Evolutionary conservation across 768 basidiomycete species (phyloP), one percentile per base, ranked within the genome.

Genomic region (Boletus rex-veris): DNA sequence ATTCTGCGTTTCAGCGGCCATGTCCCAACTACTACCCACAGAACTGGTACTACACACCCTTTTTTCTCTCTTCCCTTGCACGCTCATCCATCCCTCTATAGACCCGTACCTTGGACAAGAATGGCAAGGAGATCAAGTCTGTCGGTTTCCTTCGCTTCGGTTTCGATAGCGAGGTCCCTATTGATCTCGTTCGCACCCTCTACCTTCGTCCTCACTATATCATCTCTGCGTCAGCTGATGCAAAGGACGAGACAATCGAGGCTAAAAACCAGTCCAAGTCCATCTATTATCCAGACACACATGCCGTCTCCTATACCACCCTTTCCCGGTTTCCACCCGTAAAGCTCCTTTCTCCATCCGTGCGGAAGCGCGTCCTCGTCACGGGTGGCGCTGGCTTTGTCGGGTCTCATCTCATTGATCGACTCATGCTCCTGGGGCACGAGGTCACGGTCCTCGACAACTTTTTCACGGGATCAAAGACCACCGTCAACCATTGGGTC

Each of bases 301-400:
- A 86, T 59, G 82, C 88, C 36, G 93, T 97, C 70, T 90, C 94
- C 40, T 98, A 95, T 74, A 90, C 92, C 44, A 92, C 93, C 24
- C 82, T 96, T 52, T 85, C 89, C 50, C 86, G 90, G 41, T 99
- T 94, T 72, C 91, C 94, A 10, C 92, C 96, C 4, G 95, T 99
- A 55, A 91, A 83, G 64, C 83, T 94, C 45, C 83, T 99, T 44
- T 72, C 91, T 10, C 83, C 89, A 19, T 77, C 84, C 3, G 71
- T 75, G 56, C 84, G 92, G 64, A 97, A 96, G 74, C 88, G 96
- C 54, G 76, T 98, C 62, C 83, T 99, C 38, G 88, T 98, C 62
- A 98, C 96, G 19, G 96, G 96, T 54, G 96, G 97, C 39, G 97
- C 96, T 36, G 97, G 97, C n/a, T 99, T 99, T 71, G 96, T 99